Evolutionary conservation across 2,329 filamentous ascomycete genomes (phyloP).

Genomic region (Ambrosiella xylebori): DNA sequence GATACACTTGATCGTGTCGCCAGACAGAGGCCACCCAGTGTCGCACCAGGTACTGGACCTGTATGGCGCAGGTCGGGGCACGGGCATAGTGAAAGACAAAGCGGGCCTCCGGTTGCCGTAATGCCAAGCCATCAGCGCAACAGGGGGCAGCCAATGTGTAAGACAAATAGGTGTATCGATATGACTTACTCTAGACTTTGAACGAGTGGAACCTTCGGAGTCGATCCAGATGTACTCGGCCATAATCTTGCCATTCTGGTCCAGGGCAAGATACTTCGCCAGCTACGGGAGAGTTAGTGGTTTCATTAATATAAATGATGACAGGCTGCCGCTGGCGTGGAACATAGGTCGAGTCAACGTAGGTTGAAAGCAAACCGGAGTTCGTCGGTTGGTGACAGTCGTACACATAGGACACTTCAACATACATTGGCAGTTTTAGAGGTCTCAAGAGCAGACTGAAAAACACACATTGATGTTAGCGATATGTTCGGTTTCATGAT

Average conservation of each 20-base stretch:
- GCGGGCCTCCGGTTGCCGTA: conserved; percentile 3
- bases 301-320: background rate
- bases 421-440: conserved; percentile 12
- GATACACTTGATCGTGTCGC: background rate
- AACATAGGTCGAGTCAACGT: too few species aligned
- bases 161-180: conserved; percentile 11
- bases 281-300: conserved; percentile 38
- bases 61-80: background rate
- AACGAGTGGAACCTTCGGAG: conserved; percentile 63
- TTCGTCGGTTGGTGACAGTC: too few species aligned
- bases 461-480: conserved; percentile 3
- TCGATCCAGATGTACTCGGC: conserved; percentile 98
- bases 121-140: conserved; percentile 10
- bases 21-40: background rate
- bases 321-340: background rate
- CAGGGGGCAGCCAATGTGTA: conserved; percentile 13
- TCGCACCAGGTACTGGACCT: background rate
- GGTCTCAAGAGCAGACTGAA: conserved; percentile 8
- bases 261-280: conserved; percentile 77
- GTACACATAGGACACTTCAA: background rate
- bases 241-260: conserved; percentile 76
- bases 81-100: background rate
- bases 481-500: background rate
- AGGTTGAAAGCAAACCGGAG: too few species aligned
- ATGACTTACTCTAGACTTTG: conserved; percentile 77